These are phyloP conservation scores for Fusarium nurragi DNA, from an alignment of 2,329 filamentous ascomycete species.

Conservation along the genomic window DNA sequence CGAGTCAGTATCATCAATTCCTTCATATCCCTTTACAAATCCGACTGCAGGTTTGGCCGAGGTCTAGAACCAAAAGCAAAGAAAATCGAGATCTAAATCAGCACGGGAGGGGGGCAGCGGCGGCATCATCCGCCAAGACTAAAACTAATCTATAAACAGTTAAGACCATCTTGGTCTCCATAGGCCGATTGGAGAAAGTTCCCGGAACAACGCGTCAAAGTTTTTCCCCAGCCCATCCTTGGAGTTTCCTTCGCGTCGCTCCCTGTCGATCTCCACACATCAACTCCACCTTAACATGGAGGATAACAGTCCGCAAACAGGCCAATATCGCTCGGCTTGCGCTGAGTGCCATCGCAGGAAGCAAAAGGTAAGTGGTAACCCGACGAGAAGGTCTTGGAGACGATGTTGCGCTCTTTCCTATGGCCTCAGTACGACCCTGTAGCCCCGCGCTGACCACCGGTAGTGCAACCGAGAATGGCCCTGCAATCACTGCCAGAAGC, in stretches of 20 bases:
- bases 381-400: neutral
- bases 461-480: conserved; percentile 53
- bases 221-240: conserved; percentile 31
- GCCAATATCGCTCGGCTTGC: conserved; percentile 52
- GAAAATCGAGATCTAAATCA: neutral
- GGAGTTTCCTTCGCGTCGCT: conserved; percentile 28
- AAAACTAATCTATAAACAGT: conserved; percentile 4
- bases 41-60: neutral
- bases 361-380: conserved; percentile 48
- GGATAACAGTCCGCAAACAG: conserved; percentile 55
- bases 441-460: conserved; percentile 41
- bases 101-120: no score
- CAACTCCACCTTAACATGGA: conserved; percentile 45
- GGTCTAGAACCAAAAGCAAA: neutral
- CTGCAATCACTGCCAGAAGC: conserved; percentile 52
- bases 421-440: neutral
- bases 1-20: neutral
- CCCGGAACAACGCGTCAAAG: conserved; percentile 29
- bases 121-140: neutral
- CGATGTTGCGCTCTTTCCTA: neutral
- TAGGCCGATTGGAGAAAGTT: neutral
- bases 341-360: conserved; percentile 55
- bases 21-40: neutral
- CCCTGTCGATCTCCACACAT: conserved; percentile 38
- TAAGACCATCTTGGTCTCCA: neutral